Base-by-base conservation (phyloP, 345 rosid species). In the Gossypium bickii region DNA sequence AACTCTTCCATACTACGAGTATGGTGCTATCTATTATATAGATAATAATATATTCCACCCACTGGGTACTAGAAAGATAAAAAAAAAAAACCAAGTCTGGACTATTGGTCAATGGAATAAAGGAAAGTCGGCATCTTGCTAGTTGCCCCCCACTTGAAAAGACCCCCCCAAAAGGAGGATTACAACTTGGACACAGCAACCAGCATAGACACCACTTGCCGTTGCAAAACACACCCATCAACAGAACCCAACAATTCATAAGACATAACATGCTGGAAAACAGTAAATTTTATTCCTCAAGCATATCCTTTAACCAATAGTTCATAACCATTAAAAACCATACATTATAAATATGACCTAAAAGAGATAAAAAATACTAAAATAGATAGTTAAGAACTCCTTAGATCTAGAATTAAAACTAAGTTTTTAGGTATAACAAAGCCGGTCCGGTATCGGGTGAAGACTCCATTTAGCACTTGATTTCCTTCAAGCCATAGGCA, bases 401-500 rank as follows among this genome's bases (percentile, higher is more conserved):
- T 9, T 10, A 45, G 34, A 15, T 43, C 56, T 63, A 47, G 68
- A 64, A 62, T 49, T 41, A 67, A 34, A 49, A 49, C 53, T 12
- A 13, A 49, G 6, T 12, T 6, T 34, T 5, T 13, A 12, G 16
- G 17, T 27, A 57, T n/a, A 0, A 41, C 12, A 29, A 57, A 72
- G 17, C 59, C n/a, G 13, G 18, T 73, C 48, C 18, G 0, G 9
- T 17, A 2, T 11, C 5, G 1, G 52, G 44, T 2, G 2, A 34
- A 49, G 12, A 16, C 53, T 52, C 60, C 67, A 59, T 74, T 52
- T 79, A 92, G 77, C 97, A 92, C 88, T 92, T 92, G 75, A 94
- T 72, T 87, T 94, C 97, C 88, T 88, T 92, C 87, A 90, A 81
- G 38, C 91, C 93, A 61, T 74, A 74, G 20, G 89, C 86, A 2